Conservation (phyloP, 805 yeast genomes). For the Teunomyces stri region DNA sequence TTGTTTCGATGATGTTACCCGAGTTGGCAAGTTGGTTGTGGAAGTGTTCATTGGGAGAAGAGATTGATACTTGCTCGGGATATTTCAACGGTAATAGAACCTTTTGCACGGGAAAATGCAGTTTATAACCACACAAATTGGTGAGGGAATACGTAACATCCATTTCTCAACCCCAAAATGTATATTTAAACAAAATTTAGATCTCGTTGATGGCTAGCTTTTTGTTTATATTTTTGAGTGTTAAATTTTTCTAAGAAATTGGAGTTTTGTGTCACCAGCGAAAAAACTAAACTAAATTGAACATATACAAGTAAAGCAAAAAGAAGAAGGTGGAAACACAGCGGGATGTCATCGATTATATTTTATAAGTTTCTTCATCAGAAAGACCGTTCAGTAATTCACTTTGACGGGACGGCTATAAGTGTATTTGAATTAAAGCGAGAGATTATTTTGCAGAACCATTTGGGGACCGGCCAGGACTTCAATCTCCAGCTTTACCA, state of each 20-base stretch:
- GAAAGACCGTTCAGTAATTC: conserved; percentile 69
- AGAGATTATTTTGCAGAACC: conserved; percentile 80
- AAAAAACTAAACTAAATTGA: conserved; percentile 2
- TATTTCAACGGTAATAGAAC: conserved; percentile 27
- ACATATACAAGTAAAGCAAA: neutral
- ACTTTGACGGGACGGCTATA: conserved; percentile 95
- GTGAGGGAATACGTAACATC: conserved; percentile 17
- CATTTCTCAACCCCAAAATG: conserved; percentile 4
- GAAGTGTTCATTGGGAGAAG: conserved; percentile 24
- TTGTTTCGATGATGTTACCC: conserved; percentile 22
- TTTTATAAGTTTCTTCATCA: conserved; percentile 87
- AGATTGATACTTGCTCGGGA: conserved; percentile 5
- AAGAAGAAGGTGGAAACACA: neutral
- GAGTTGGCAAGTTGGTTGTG: conserved; percentile 13
- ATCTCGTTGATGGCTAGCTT: neutral
- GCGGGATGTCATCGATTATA: conserved; percentile 75
- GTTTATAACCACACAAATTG: conserved; percentile 18
- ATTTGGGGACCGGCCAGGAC: conserved; percentile 78
- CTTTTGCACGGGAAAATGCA: conserved; percentile 13
- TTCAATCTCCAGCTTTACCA: conserved; percentile 74
- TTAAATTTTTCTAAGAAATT: conserved; percentile 5
- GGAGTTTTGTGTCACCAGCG: conserved; percentile 2
- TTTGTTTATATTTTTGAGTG: conserved; percentile 3
- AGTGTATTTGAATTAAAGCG: conserved; percentile 92
- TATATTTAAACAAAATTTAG: neutral